Evolutionary conservation across 148 eudicot species (phyloP).

Genomic region (Dianthus caryophyllus): DNA sequence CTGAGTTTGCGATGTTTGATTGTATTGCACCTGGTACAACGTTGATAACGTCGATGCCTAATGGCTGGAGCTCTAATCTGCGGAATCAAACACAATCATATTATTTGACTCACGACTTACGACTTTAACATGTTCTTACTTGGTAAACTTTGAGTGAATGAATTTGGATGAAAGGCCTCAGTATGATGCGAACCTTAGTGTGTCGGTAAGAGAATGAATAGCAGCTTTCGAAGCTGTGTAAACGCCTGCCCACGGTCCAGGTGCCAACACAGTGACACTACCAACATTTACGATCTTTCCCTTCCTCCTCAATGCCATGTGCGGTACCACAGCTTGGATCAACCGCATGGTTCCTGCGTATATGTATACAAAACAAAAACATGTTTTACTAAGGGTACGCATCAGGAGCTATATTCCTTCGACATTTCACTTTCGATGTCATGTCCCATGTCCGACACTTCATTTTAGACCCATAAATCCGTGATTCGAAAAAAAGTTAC

Average conservation of each 20-base stretch:
- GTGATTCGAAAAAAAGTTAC: too few relatives aligned
- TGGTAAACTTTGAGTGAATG: too few relatives aligned
- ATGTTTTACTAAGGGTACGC: not conserved
- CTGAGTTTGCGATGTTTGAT: slow-evolving; percentile 67
- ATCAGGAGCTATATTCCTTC: not conserved
- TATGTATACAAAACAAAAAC: not conserved
- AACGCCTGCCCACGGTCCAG: slow-evolving; percentile 84
- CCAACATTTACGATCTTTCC: slow-evolving; percentile 90
- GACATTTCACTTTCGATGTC: too few relatives aligned
- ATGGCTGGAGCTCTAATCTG: slow-evolving; percentile 75
- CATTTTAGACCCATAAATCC: too few relatives aligned
- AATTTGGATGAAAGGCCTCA: not conserved
- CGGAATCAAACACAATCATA: too few relatives aligned
- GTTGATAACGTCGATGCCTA: slow-evolving; percentile 72
- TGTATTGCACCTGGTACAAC: slow-evolving; percentile 74
- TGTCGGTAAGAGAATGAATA: slow-evolving; percentile 63
- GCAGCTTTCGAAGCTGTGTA: slow-evolving; percentile 91
- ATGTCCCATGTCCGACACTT: too few relatives aligned
- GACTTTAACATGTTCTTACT: too few relatives aligned
- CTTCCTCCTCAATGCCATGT: slow-evolving; percentile 69
- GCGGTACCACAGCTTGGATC: slow-evolving; percentile 89
- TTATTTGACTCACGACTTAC: too few relatives aligned
- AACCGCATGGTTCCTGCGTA: slow-evolving; percentile 62
- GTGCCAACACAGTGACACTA: slow-evolving; percentile 64
- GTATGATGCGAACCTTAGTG: slow-evolving; percentile 53